Evolutionary conservation across 371 early-diverging fungal genomes (phyloP).

Genomic region (Lichtheimia ornata): DNA sequence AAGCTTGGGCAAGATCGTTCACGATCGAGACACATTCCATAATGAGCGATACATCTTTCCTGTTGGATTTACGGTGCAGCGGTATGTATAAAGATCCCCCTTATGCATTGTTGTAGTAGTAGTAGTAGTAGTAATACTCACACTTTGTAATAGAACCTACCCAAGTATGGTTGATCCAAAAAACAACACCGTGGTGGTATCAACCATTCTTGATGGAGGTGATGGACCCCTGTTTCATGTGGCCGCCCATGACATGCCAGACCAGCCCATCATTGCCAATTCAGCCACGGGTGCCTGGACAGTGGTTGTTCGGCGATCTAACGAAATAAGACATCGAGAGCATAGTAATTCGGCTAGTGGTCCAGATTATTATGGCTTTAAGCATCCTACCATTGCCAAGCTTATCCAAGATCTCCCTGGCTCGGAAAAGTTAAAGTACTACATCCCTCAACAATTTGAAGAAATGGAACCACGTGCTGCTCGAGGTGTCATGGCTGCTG

Average conservation of each 20-base stretch:
- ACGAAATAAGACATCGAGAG: conserved; percentile 74
- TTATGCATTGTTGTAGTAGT: background rate
- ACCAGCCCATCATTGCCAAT: conserved; percentile 66
- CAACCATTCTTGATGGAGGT: conserved; percentile 79
- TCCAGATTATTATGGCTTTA: conserved; percentile 90
- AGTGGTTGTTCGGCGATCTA: conserved; percentile 76
- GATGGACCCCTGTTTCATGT: conserved; percentile 76
- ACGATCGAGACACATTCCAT: conserved; percentile 80
- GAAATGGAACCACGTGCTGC: conserved; percentile 53
- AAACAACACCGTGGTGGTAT: conserved; percentile 64
- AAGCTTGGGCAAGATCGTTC: conserved; percentile 71
- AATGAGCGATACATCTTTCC: conserved; percentile 92
- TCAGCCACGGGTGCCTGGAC: conserved; percentile 95
- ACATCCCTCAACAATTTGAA: conserved; percentile 69
- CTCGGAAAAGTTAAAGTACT: conserved; percentile 67
- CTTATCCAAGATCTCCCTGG: conserved; percentile 88
- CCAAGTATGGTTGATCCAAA: conserved; percentile 74
- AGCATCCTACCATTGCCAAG: conserved; percentile 84
- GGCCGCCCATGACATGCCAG: conserved; percentile 70
- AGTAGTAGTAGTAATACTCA: background rate
- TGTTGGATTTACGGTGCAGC: conserved; percentile 74
- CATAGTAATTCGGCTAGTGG: conserved; percentile 85
- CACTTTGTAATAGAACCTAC: conserved; percentile 48
- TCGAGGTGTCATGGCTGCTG: conserved; percentile 49
- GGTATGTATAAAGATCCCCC: conserved; percentile 26